Base-by-base conservation (phyloP, 1,284 basidiomycete genomes). In the Cryptococcus floricola region DNA sequence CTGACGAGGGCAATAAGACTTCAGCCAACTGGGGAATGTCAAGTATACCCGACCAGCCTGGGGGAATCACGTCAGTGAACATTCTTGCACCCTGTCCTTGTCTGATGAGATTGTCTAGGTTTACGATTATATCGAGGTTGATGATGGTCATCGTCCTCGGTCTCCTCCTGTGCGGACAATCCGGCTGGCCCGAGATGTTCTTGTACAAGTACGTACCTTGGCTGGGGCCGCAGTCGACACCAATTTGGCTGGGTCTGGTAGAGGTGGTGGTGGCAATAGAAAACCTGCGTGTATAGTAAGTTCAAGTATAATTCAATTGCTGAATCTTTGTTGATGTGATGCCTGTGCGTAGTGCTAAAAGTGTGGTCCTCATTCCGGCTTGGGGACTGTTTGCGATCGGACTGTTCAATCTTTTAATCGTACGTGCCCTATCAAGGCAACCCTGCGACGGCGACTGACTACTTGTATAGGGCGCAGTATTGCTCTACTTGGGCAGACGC, bases 141-240 rank as follows among this genome's bases (percentile, higher is more conserved):
- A 23, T 61, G 5, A 61, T 60, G 39, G 63, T 44, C 8, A 27
- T 25, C 2, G 44, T 58, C 0, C 43, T 63, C 4, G 37, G 25
- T 1, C 18, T 63, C 9, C 49, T 63, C 23, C 31, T 59, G 10
- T 28, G 53, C 2, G 69, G 59, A 5, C 67, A 71, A 45, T 18
- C 63, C 3, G 69, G 67, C 10, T 49, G 53, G 34, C 69, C 69
- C 5, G 69, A 71, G 45, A 59, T 50, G 39, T 54, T 65, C 18
- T 50, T 69, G n/a, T 66, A 66, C 46, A 34, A 51, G 5, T 58
- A 59, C 37, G n/a, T 58, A 1, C 48, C 61, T 0, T 66, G 60
- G 64, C 53, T 71, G 2, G 69, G 69, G n/a, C 63, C 69, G 3
- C 62, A 68, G 39, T 64, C 57, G 31, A 66, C 67, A 4, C 66